Conservation (phyloP, 345 rosid species). For the Fremontodendron californicum region DNA sequence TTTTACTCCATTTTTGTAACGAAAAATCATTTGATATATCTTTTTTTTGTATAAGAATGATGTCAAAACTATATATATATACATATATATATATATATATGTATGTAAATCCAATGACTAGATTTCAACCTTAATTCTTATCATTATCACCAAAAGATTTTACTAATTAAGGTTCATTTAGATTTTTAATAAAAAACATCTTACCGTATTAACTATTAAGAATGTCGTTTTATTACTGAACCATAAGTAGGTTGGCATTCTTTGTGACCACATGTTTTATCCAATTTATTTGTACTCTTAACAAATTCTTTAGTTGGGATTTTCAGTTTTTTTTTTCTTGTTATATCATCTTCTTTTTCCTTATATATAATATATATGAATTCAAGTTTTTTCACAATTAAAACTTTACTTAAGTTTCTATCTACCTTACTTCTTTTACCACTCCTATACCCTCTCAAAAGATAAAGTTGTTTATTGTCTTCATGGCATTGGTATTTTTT, state of each 20-base stretch:
- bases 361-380: not conserved
- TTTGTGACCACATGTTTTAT: not conserved
- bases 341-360: not conserved
- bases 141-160: no score
- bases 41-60: not conserved
- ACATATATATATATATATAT: no score
- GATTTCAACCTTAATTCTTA: no score
- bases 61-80: no score
- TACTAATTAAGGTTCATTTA: no score
- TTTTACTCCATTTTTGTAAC: not conserved
- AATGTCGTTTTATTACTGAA: no score
- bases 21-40: not conserved
- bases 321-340: not conserved
- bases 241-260: not conserved
- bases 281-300: not conserved
- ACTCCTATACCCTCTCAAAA: no score
- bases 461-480: not conserved
- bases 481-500: constrained; percentile 8
- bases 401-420: not conserved
- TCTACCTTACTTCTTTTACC: not conserved
- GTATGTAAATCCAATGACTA: no score
- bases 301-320: not conserved
- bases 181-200: no score
- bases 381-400: not conserved
- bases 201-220: no score